Evolutionary conservation across 2,329 filamentous ascomycete genomes (phyloP).

Genomic region (Cordyceps cicadae): DNA sequence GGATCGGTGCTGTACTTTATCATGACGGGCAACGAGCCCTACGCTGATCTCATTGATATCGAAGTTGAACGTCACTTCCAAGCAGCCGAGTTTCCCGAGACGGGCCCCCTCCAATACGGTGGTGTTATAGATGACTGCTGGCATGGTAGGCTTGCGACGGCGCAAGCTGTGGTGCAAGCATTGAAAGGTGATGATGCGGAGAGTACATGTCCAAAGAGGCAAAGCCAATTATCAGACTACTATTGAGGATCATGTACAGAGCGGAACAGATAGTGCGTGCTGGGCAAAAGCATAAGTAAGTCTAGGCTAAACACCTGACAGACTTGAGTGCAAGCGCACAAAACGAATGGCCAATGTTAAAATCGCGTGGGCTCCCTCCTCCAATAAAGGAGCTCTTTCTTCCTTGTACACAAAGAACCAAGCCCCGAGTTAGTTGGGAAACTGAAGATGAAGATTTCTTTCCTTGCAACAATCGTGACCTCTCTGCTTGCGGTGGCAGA

Average conservation of each 20-base stretch:
- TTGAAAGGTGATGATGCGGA: neutral
- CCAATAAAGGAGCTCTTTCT: neutral
- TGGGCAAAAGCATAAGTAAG: too few relatives aligned
- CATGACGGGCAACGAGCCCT: slow-evolving; percentile 24
- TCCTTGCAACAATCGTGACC: neutral
- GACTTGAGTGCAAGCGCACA: too few relatives aligned
- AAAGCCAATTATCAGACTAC: too few relatives aligned
- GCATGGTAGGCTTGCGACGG: neutral
- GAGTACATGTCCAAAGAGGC: neutral
- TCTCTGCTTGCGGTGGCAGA: neutral
- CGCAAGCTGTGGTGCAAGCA: neutral
- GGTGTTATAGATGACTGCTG: neutral
- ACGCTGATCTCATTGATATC: slow-evolving; percentile 20
- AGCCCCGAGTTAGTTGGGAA: neutral
- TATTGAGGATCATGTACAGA: too few relatives aligned
- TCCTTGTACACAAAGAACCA: neutral
- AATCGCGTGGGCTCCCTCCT: too few relatives aligned
- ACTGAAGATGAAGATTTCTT: neutral
- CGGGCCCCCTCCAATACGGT: neutral
- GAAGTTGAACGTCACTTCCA: slow-evolving; percentile 18
- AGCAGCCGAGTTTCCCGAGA: neutral
- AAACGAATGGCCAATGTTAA: too few relatives aligned
- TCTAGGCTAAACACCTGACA: too few relatives aligned
- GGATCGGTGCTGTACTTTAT: slow-evolving; percentile 28
- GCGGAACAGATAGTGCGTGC: too few relatives aligned